These are phyloP conservation scores for Xenoacremonium recifei DNA, from an alignment of 2,329 filamentous ascomycete genomes.

Conservation along the genomic window DNA sequence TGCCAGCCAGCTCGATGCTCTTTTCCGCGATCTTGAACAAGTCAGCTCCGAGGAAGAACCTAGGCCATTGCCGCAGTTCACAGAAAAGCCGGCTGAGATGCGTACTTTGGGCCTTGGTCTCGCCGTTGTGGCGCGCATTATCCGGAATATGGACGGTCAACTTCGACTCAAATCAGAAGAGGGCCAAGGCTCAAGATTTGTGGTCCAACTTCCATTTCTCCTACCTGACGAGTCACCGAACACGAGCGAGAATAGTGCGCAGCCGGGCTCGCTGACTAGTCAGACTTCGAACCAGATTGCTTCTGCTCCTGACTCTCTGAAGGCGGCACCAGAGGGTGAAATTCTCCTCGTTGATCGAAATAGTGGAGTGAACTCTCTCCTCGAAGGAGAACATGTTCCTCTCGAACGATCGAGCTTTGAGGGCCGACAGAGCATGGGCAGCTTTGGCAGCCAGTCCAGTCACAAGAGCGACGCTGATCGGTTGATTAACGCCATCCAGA, in stretches of 20 bases:
- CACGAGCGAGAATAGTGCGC: background rate
- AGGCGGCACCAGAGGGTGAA: slow-evolving; percentile 45
- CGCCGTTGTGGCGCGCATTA: slow-evolving; percentile 81
- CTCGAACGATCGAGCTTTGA: slow-evolving; percentile 16
- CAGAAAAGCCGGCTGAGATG: slow-evolving; percentile 28
- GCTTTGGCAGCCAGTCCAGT: slow-evolving; percentile 45
- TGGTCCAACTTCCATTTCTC: slow-evolving; percentile 75
- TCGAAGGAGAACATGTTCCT: slow-evolving; percentile 10
- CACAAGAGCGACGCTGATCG: slow-evolving; percentile 64
- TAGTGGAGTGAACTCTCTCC: slow-evolving; percentile 22
- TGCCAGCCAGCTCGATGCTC: slow-evolving; percentile 54
- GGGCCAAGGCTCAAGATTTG: slow-evolving; percentile 78
- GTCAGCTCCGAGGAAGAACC: slow-evolving; percentile 47
- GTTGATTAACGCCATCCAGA: slow-evolving; percentile 70
- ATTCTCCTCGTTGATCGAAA: slow-evolving; percentile 59
- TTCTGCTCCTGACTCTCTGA: slow-evolving; percentile 22
- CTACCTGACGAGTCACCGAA: slow-evolving; percentile 45
- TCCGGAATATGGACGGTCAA: slow-evolving; percentile 90
- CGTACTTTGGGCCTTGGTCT: slow-evolving; percentile 74
- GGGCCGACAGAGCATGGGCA: slow-evolving; percentile 36
- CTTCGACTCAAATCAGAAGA: slow-evolving; percentile 80
- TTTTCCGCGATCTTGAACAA: slow-evolving; percentile 60
- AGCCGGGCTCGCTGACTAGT: slow-evolving; percentile 5
- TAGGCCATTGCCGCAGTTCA: slow-evolving; percentile 16
- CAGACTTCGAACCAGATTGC: slow-evolving; percentile 10